Conservation (phyloP, 2,329 filamentous ascomycete genomes). For the Talaromyces sp. region DNA sequence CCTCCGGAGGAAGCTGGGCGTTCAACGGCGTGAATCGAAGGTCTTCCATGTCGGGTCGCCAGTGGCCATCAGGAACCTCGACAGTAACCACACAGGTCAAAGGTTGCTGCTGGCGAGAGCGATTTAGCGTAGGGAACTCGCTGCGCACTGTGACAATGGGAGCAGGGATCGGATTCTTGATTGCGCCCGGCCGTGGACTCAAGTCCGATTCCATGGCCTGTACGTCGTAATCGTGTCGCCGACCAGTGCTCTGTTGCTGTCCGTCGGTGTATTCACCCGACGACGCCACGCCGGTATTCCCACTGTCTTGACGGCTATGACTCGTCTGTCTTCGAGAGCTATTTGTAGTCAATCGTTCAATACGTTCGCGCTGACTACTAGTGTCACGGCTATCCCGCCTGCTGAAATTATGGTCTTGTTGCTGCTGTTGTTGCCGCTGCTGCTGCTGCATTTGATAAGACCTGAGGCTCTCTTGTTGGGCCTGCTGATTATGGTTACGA, state of each 20-base stretch:
- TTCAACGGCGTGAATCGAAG: slow-evolving; percentile 54
- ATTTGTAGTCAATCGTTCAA: slow-evolving; percentile 43
- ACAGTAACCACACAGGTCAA: slow-evolving; percentile 91
- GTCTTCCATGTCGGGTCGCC: slow-evolving; percentile 81
- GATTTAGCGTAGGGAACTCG: slow-evolving; percentile 90
- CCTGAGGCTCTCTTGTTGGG: slow-evolving; percentile 30
- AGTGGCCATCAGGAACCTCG: slow-evolving; percentile 89
- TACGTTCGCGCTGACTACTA: slow-evolving; percentile 41
- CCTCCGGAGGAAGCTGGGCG: slow-evolving; percentile 47
- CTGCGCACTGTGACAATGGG: slow-evolving; percentile 92
- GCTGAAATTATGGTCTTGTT: slow-evolving; percentile 15
- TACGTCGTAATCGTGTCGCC: slow-evolving; percentile 90
- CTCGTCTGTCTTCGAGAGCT: slow-evolving; percentile 28
- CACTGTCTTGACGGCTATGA: slow-evolving; percentile 74
- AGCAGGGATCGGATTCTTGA: slow-evolving; percentile 82
- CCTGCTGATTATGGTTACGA: slow-evolving; percentile 30
- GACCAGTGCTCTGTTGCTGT: slow-evolving; percentile 61
- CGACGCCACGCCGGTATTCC: slow-evolving; percentile 48
- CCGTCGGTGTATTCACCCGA: slow-evolving; percentile 78
- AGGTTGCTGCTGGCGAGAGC: slow-evolving; percentile 90
- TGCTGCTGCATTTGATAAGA: slow-evolving; percentile 17
- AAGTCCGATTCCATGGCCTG: slow-evolving; percentile 92
- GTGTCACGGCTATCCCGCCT: slow-evolving; percentile 43
- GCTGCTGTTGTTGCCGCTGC: slow-evolving; percentile 20
- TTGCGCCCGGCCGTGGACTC: slow-evolving; percentile 62